Evolutionary conservation across 78 protist species (phyloP), one percentile per base, ranked within the genome.

Genomic region (Trichosphaerium sp.): DNA sequence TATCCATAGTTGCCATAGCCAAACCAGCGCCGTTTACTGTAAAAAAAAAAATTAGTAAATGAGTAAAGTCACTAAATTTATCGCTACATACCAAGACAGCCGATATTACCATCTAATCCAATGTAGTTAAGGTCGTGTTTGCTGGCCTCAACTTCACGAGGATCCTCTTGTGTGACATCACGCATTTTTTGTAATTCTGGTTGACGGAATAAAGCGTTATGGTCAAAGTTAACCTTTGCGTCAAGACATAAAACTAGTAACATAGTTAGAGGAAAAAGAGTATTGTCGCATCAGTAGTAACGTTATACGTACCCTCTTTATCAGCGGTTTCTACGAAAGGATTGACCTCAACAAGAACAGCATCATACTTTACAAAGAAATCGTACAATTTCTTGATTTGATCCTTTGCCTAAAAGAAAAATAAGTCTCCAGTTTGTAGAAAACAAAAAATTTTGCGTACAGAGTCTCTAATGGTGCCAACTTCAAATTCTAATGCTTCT

Each of bases 1-100:
- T 83, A 85, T 96, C 99, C 97, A 96, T 92, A 44, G 98, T 93
- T 41, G 99, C 99, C 99, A 96, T 96, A 31, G 99, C 99, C 32
- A 96, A 88, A 18, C 99, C 99, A 12, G 99, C 99, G 34, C 99
- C 99, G 82, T 96, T 94, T 52, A 92, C 98, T 25, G 25, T 6
- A 26, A 18, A 61, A 56, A 12, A 14, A 56, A 25, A 56, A 21
- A 14, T 21, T 14, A 21, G 15, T 14, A 56, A 14, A 56, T 56
- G 61, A 14, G 15, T n/a, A 44, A n/a, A 44, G 51, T 32, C 12
- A 56, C 28, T 12, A 21, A 12, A 5, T 25, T 43, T 39, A 31
- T n/a, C 6, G 34, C 32, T 25, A 65, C 67, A 55, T 38, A 63
- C 47, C 87, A 39, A 96, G 64, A 87, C 98, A 96, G 12, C 97